Percentiles rank a stretch among this genome's conserved stretches.
These are phyloP conservation scores for Wickerhamomyces chaumierensis DNA, from an alignment of 805 yeast genomes.

Conservation along the genomic window DNA sequence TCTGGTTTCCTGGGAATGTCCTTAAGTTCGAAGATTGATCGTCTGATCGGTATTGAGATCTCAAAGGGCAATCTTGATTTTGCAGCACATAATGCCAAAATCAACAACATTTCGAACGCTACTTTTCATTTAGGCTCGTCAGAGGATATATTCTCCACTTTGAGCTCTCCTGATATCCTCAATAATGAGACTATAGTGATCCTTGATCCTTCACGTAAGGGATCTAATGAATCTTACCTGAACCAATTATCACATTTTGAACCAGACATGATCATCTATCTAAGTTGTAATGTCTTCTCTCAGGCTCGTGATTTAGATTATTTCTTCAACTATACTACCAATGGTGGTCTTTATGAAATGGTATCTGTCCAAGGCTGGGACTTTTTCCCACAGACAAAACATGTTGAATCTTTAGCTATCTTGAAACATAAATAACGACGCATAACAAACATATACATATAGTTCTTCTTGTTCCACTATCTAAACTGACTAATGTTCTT, in stretches of 20 bases:
- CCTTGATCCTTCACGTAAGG: slow-evolving; percentile 94
- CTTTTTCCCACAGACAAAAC: slow-evolving; percentile 91
- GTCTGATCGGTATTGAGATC: slow-evolving; percentile 86
- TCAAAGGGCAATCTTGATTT: slow-evolving; percentile 81
- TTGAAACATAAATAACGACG: slow-evolving; percentile 22
- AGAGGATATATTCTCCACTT: slow-evolving; percentile 68
- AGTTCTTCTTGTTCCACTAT: too few relatives aligned
- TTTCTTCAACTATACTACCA: slow-evolving; percentile 51
- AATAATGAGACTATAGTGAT: slow-evolving; percentile 81
- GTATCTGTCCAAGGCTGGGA: slow-evolving; percentile 87
- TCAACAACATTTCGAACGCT: slow-evolving; percentile 65
- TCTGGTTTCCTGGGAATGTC: slow-evolving; percentile 87
- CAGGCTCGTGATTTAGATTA: slow-evolving; percentile 89
- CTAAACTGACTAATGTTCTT: too few relatives aligned
- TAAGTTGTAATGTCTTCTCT: slow-evolving; percentile 95
- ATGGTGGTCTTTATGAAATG: slow-evolving; percentile 52
- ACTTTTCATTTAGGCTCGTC: slow-evolving; percentile 83
- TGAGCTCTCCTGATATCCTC: slow-evolving; percentile 19
- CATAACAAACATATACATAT: too few relatives aligned
- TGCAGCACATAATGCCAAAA: slow-evolving; percentile 68
- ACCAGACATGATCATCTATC: slow-evolving; percentile 78
- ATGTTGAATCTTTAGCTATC: slow-evolving; percentile 79
- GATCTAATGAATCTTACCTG: slow-evolving; percentile 78
- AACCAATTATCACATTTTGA: slow-evolving; percentile 72
- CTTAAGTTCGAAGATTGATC: slow-evolving; percentile 59